Evolutionary conservation across 305 asterid species (phyloP).

Genomic region (Stenogyne calaminthoides): DNA sequence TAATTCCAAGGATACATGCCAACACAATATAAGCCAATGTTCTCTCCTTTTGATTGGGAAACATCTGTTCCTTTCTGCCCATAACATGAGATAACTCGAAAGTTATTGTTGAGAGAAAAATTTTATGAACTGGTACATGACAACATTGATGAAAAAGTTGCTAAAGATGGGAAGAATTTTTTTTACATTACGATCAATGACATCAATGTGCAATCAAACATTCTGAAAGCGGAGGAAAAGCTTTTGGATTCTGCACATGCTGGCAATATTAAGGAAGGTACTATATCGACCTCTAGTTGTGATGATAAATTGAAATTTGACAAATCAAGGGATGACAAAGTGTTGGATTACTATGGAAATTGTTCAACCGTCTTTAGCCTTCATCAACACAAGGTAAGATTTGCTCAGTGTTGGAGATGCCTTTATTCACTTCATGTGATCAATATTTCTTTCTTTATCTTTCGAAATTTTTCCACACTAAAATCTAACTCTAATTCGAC

Average conservation of each 20-base stretch:
- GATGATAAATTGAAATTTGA: conserved; percentile 43
- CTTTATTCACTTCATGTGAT: too few relatives aligned
- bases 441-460: too few relatives aligned
- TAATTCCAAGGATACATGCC: conserved; percentile 33
- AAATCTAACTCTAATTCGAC: too few relatives aligned
- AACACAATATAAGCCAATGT: conserved; percentile 32
- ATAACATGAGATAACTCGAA: too few relatives aligned
- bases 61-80: conserved; percentile 80
- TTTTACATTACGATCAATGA: conserved; percentile 55
- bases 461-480: too few relatives aligned
- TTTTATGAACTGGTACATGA: conserved; percentile 53
- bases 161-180: conserved; percentile 41
- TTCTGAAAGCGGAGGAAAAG: conserved; percentile 46
- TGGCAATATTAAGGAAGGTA: conserved; percentile 39
- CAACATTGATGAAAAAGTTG: conserved; percentile 40
- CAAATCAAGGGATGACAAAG: conserved; percentile 26
- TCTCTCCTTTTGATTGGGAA: conserved; percentile 64
- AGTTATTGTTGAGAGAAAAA: conserved; percentile 49
- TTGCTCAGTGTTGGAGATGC: too few relatives aligned
- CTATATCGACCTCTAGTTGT: conserved; percentile 36
- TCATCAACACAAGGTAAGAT: too few relatives aligned
- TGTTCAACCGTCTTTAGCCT: too few relatives aligned
- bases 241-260: conserved; percentile 38
- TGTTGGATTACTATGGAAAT: too few relatives aligned
- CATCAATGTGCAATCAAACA: conserved; percentile 39